Evolutionary conservation across 2,329 filamentous ascomycete species (phyloP), one percentile per base, ranked within the genome.

Genomic region (Podosphaera aphanis): DNA sequence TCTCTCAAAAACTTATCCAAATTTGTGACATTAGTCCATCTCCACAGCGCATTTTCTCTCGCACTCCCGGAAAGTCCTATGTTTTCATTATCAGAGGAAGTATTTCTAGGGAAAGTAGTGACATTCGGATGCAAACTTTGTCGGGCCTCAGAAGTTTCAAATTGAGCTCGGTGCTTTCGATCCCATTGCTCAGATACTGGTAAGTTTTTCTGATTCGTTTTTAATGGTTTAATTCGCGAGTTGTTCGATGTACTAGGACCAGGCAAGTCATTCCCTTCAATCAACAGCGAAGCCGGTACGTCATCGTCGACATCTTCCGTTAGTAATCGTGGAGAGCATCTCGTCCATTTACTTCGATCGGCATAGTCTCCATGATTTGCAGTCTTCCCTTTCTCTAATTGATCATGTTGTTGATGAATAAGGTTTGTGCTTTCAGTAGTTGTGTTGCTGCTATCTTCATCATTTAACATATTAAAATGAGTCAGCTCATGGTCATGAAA

Each of bases 11-110:
- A 83, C 45, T 71, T 72, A 56, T 83, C 79, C 46, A 83, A 59
- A 53, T 82, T 79, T 47, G 71, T 69, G 35, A 81, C 76, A 54
- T 82, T 82, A 16, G 76, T 73, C 74, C 78, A 83, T 49, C 73
- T 67, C 73, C 77, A 83, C 66, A 82, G 68, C 18, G 79, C 79
- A 55, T 73, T 76, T 53, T 79, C 73, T 59, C 71, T 71, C 0
- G 75, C 72, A 54, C 74, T 71, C 23, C 68, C 64, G 45, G 64
- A 64, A 44, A 68, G 61, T 10, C 65, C 67, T 31, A 63, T 64
- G 48, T 64, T 67, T 50, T 66, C 68, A 51, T 66, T 67, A 60
- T 64, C 62, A 25, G 68, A 66, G 7, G 49, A 48, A 15, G 48
- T 46, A 25, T 36, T 37, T 29, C 39, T 45, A 6, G 15, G n/a